These are phyloP conservation scores for Pyrus bretschneideri DNA, from an alignment of 306 rosid species.

Conservation along the genomic window DNA sequence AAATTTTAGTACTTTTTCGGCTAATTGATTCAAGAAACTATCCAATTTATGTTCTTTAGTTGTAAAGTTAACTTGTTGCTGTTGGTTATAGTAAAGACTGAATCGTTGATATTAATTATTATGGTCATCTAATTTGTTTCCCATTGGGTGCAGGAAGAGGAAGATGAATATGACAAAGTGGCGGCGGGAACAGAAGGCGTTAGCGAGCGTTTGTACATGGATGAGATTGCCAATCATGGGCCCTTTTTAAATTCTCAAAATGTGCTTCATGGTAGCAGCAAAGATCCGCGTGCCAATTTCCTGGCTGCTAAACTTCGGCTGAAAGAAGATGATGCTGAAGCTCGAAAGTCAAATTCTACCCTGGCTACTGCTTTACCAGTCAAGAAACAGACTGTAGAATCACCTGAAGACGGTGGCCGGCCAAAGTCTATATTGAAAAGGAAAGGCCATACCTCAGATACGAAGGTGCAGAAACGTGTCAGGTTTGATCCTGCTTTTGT, in stretches of 20 bases:
- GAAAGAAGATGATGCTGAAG: constrained; percentile 24
- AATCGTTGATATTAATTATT: neutral
- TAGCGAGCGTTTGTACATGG: constrained; percentile 21
- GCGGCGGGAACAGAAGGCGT: constrained; percentile 19
- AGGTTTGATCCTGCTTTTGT: constrained; percentile 19
- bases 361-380: neutral
- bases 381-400: neutral
- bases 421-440: constrained; percentile 28
- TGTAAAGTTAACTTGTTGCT: neutral
- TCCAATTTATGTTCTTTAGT: neutral
- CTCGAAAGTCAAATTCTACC: neutral
- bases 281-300: constrained; percentile 22
- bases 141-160: constrained; percentile 25
- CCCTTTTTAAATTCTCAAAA: constrained; percentile 27
- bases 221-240: constrained; percentile 1
- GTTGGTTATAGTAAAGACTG: neutral
- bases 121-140: neutral
- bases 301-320: constrained; percentile 23
- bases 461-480: constrained; percentile 19
- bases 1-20: neutral
- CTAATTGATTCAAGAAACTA: neutral
- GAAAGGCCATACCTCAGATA: neutral
- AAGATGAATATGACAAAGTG: constrained; percentile 34
- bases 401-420: constrained; percentile 1
- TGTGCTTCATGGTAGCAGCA: constrained; percentile 11